Base-by-base conservation (phyloP, 2,329 filamentous ascomycete species). In the Aspergillus transmontanensis region DNA sequence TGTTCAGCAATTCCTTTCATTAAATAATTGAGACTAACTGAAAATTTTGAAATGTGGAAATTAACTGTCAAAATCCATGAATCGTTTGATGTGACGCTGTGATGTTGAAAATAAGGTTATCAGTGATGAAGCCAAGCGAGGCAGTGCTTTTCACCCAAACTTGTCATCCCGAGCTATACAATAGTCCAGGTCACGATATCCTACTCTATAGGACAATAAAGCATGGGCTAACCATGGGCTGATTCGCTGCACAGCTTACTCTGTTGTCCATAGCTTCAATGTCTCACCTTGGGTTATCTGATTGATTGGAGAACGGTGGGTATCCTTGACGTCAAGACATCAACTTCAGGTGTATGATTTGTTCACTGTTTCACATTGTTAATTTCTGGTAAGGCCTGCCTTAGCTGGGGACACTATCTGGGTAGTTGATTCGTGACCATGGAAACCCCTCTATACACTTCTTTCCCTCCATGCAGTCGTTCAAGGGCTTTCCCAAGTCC, bases 41-140 rank as follows among this genome's bases (percentile, higher is more conserved):
- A 10, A 41, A n/a, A n/a, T n/a, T 9, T 41, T n/a, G 16, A n/a
- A 7, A 16, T 36, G 14, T 36, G 34, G 34, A 6, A 14, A 6
- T 36, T 3, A 16, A 41, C 1, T n/a, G 39, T 41, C 16, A n/a
- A 41, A 5, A 3, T 1, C 7, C 16, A 12, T 32, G 19, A n/a
- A 19, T 53, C 2, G 23, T 53, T 34, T 9, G 16, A 32, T 11
- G 26, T 53, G 30, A 19, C 23, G 50, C 10, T 34, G 50, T 53
- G 51, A 39, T 39, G 30, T 39, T 19, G 30, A 26, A 51, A 55
- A 55, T 55, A 55, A 55, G 32, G 51, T 55, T 55, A 39, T 23
- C 36, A 7, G 21, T 39, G n/a, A 55, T 55, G 12, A 55, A 55
- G 51, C 51, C 51, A 55, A 55, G 51, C 11, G 51, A 55, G 51